Evolutionary conservation across 192 early-diverging fungal species (phyloP).

Genomic region (Entomortierella chlamydospora): DNA sequence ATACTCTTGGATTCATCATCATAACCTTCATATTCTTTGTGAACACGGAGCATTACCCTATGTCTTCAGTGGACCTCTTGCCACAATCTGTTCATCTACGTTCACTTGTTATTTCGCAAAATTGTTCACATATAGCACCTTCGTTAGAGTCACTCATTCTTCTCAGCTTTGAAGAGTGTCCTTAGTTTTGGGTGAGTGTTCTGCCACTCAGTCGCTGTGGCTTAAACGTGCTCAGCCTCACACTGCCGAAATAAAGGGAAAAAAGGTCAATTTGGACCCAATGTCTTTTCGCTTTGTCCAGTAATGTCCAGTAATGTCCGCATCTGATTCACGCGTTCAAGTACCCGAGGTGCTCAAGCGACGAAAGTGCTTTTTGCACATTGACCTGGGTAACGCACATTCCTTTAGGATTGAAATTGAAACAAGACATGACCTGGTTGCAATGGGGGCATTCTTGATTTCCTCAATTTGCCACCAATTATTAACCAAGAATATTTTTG

Average conservation of each 20-base stretch:
- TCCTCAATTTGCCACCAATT: slow-evolving; percentile 40
- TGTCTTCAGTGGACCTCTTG: too few species aligned
- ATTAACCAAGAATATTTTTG: background rate
- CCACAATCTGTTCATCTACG: too few species aligned
- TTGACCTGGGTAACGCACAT: slow-evolving; percentile 56
- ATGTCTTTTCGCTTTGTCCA: background rate
- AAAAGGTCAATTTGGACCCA: background rate
- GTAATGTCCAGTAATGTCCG: slow-evolving; percentile 6
- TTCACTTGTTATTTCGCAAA: too few species aligned
- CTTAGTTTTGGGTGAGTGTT: too few species aligned
- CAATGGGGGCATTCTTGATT: background rate
- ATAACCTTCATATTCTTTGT: too few species aligned
- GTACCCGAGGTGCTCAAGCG: slow-evolving; percentile 53
- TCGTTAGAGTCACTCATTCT: too few species aligned
- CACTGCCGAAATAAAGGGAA: background rate
- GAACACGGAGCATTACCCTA: too few species aligned
- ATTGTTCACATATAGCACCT: too few species aligned
- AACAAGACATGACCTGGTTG: too few species aligned
- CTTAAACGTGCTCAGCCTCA: background rate
- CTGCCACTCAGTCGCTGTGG: too few species aligned
- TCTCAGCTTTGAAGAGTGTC: too few species aligned
- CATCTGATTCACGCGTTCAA: slow-evolving; percentile 19
- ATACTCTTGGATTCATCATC: background rate
- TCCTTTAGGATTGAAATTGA: background rate
- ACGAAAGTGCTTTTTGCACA: slow-evolving; percentile 63